Percentiles rank a stretch among this genome's conserved stretches.
Evolutionary conservation across 805 yeast genomes (phyloP).

Genomic region (Blastobotrys parvus): DNA sequence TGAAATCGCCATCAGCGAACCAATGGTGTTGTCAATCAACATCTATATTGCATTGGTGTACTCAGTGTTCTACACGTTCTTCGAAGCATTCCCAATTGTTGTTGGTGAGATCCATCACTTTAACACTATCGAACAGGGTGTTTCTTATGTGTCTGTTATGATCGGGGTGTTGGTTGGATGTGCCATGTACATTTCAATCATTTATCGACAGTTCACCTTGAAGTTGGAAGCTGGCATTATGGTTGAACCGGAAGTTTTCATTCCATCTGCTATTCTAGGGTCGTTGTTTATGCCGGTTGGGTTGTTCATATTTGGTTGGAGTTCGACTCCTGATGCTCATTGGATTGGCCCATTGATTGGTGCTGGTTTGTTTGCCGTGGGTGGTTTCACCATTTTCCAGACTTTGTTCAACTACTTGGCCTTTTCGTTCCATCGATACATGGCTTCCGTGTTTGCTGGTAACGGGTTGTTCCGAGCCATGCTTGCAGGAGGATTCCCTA

Average conservation of each 20-base stretch:
- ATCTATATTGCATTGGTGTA: conserved; percentile 41
- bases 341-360: conserved; percentile 46
- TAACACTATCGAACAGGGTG: conserved; percentile 37
- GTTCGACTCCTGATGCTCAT: conserved; percentile 33
- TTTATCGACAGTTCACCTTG: conserved; percentile 1
- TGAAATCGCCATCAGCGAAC: conserved; percentile 40
- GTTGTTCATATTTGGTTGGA: conserved; percentile 45
- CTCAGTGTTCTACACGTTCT: conserved; percentile 43
- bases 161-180: conserved; percentile 32
- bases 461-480: conserved; percentile 41
- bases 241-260: conserved; percentile 6
- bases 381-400: conserved; percentile 43
- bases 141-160: conserved; percentile 36
- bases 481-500: conserved; percentile 48
- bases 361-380: conserved; percentile 32
- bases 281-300: conserved; percentile 36
- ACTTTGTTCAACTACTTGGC: conserved; percentile 43
- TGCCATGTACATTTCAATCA: conserved; percentile 3
- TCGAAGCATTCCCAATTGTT: conserved; percentile 51
- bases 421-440: conserved; percentile 38
- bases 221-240: conserved; percentile 1
- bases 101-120: conserved; percentile 37
- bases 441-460: conserved; percentile 51
- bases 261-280: conserved; percentile 30
- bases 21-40: conserved; percentile 42